phyloP scores from a whole-genome alignment of 345 rosid species.

The Pistacia atlantica region DNA sequence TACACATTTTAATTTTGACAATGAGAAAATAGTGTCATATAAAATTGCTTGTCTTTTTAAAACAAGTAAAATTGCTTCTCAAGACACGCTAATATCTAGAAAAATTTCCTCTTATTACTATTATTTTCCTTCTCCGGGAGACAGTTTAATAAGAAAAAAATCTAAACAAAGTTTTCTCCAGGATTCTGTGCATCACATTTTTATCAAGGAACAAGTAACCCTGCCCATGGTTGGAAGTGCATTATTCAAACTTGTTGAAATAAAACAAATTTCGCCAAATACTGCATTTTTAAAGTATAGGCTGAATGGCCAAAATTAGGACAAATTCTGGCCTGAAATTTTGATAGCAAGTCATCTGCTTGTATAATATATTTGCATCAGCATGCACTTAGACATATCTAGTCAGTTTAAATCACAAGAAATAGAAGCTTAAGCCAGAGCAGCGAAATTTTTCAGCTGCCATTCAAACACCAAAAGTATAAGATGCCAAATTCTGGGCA shows the following conservation, averaged over 20 bases:
- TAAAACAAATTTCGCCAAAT: neutral
- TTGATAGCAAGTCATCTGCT: neutral
- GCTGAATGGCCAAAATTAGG: neutral
- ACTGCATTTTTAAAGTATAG: neutral
- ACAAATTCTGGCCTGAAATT: neutral
- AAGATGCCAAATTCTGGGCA: neutral
- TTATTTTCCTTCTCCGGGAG: neutral
- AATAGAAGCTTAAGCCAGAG: slow-evolving; percentile 7
- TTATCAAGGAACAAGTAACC: neutral
- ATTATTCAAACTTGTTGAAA: neutral
- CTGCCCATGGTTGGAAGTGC: neutral
- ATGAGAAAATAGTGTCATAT: neutral
- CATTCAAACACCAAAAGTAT: neutral
- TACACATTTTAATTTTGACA: neutral
- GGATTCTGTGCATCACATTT: neutral
- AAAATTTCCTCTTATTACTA: neutral
- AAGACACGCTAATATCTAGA: neutral
- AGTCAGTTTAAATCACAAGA: neutral
- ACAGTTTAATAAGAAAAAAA: neutral
- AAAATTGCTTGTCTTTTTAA: too few species aligned
- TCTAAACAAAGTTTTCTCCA: neutral
- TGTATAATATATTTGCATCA: neutral
- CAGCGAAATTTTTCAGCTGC: neutral
- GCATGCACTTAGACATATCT: neutral
- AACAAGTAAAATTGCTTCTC: neutral